These are phyloP conservation scores for Paradendryphiella salina DNA, from an alignment of 2,329 filamentous ascomycete species.

Conservation along the genomic window DNA sequence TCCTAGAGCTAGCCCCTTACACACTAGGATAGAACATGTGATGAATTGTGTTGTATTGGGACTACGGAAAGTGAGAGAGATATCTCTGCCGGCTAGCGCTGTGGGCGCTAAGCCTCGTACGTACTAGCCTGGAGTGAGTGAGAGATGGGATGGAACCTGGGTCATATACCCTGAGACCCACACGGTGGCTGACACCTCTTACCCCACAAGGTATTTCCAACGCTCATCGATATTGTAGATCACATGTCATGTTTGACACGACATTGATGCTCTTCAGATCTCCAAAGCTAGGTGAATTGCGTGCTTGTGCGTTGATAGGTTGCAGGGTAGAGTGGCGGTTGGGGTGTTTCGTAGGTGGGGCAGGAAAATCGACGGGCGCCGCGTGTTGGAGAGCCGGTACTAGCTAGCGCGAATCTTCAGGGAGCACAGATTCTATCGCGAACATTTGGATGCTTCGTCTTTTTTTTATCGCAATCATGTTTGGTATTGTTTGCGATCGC, in stretches of 20 bases:
- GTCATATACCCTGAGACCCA: too few species aligned
- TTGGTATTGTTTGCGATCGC: too few species aligned
- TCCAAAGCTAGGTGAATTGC: background rate
- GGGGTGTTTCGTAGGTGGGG: conserved; percentile 9
- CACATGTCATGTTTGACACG: background rate
- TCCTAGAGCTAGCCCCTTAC: too few species aligned
- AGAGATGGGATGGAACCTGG: background rate
- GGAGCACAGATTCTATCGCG: background rate
- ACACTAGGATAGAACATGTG: background rate
- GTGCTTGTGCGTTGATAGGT: background rate
- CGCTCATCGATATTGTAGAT: background rate
- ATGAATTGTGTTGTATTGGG: background rate
- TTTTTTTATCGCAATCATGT: conserved; percentile 9
- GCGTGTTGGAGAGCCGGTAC: conserved; percentile 8
- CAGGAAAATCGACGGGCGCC: conserved; percentile 3
- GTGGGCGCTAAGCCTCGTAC: background rate
- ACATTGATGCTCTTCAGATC: background rate
- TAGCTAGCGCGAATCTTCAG: conserved; percentile 1
- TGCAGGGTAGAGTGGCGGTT: background rate
- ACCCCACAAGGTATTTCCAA: background rate
- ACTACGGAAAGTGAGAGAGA: background rate
- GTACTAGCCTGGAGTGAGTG: background rate
- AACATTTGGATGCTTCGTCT: conserved; percentile 5
- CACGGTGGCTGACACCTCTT: too few species aligned
- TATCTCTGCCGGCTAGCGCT: background rate